These are phyloP conservation scores for Heterobasidion annosum DNA, from an alignment of 1,284 basidiomycete species.

Conservation along the genomic window DNA sequence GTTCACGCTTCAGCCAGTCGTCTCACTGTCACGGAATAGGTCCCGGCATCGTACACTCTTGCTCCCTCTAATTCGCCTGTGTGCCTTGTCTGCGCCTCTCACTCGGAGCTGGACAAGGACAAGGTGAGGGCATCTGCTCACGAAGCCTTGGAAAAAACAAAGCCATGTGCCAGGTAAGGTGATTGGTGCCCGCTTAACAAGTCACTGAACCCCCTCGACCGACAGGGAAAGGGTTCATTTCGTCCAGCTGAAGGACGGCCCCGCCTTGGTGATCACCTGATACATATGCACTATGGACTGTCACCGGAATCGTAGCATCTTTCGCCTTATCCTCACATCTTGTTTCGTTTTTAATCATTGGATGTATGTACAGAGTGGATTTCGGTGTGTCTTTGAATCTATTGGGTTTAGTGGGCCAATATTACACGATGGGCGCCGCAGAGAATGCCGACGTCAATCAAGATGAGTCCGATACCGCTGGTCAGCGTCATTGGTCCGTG, in stretches of 20 bases:
- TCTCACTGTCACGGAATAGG: conserved; percentile 23
- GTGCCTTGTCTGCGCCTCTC: conserved; percentile 44
- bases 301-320: not conserved
- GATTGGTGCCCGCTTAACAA: not conserved
- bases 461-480: not conserved
- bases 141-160: conserved; percentile 35
- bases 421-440: too few species aligned
- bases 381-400: too few species aligned
- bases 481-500: not conserved
- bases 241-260: conserved; percentile 40
- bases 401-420: too few species aligned
- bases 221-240: conserved; percentile 42
- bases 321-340: not conserved
- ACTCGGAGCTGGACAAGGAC: conserved; percentile 29
- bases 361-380: not conserved
- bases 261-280: conserved; percentile 46
- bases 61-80: conserved; percentile 52
- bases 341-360: not conserved
- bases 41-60: conserved; percentile 50
- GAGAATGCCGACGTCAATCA: too few species aligned
- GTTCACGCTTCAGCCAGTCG: conserved; percentile 2
- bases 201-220: not conserved
- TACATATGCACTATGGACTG: not conserved
- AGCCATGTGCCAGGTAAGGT: conserved; percentile 36
- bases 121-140: conserved; percentile 32